Base-by-base conservation (phyloP, 2,329 filamentous ascomycete species). In the Tolypocladium tundrense region DNA sequence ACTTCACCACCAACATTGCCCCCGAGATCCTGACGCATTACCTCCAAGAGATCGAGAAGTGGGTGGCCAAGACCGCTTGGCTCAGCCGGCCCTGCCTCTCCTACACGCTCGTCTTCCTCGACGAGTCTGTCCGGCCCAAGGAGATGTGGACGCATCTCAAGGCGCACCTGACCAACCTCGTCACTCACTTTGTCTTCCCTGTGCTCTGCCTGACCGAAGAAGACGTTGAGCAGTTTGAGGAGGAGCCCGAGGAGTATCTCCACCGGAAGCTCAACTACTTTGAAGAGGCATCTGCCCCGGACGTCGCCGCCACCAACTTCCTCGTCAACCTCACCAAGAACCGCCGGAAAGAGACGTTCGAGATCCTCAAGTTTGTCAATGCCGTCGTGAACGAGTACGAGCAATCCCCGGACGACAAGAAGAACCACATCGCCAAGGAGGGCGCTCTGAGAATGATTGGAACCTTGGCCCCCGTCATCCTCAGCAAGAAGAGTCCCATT, bases 241-340 rank as follows among this genome's bases (percentile, higher is more conserved):
- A 92, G 14, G 91, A 99, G 69, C 94, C 94, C 6, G 90, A 94
- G 61, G 94, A 99, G 73, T 99, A 97, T 70, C 84, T 99, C 45
- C 94, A 99, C 77, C 86, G 94, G 58, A 97, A 97, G 73, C 81
- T 99, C 60, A 99, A 97, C 74, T 97, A 93, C 70, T 99, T 96
- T 71, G 94, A 99, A 73, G 94, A 99, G 69, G 90, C 96, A 5
- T 96, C 93, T 0, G 88, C 94, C 19, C 94, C 94, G 8, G 94
- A 97, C 71, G 90, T 97, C 58, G 90, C 94, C 3, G 94, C 94
- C 4, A 97, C 92, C 19, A 97, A 97, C 74, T 97, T 99, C 79
- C 79, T 99, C 56, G 89, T 97, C 60, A 93, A 91, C 56, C 81
- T 99, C 58, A 97, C 94, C 62, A 97, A 97, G 79, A 86, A 88